phyloP scores from a whole-genome alignment of 2,329 filamentous ascomycete species.

The Mariannaea sp. region DNA sequence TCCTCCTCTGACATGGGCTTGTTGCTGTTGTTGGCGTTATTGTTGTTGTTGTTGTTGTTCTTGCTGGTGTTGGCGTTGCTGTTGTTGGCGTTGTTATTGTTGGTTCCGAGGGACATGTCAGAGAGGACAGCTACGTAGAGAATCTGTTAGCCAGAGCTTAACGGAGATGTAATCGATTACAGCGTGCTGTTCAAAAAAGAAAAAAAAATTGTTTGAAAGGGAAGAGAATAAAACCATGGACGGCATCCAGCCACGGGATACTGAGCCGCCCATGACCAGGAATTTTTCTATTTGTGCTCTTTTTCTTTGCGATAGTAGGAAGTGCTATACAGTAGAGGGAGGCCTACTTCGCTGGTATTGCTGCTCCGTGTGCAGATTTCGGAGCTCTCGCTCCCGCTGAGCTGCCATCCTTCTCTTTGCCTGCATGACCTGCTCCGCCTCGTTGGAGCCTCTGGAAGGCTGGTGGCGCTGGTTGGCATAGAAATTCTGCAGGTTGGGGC shows the following conservation, averaged over 20 bases:
- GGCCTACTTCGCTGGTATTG: conserved; percentile 99
- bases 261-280: conserved; percentile 35
- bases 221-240: conserved; percentile 33
- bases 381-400: conserved; percentile 97
- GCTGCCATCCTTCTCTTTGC: conserved; percentile 99
- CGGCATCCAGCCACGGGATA: conserved; percentile 31
- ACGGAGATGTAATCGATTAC: conserved; percentile 38
- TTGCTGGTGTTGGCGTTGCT: neutral
- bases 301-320: conserved; percentile 44
- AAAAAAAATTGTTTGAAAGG: conserved; percentile 29
- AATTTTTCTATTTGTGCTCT: conserved; percentile 47
- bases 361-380: conserved; percentile 99
- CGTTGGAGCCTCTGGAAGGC: conserved; percentile 78
- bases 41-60: conserved; percentile 53
- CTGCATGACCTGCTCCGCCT: conserved; percentile 98
- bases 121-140: conserved; percentile 56
- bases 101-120: conserved; percentile 46
- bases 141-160: conserved; percentile 45
- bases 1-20: conserved; percentile 96
- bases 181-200: conserved; percentile 32
- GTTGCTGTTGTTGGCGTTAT: conserved; percentile 25
- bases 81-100: neutral
- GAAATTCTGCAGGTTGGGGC: conserved; percentile 85
- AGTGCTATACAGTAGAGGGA: conserved; percentile 73
- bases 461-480: conserved; percentile 94